Evolutionary conservation across 2,329 filamentous ascomycete genomes (phyloP).

Genomic region (Mycosphaerella arachidis): DNA sequence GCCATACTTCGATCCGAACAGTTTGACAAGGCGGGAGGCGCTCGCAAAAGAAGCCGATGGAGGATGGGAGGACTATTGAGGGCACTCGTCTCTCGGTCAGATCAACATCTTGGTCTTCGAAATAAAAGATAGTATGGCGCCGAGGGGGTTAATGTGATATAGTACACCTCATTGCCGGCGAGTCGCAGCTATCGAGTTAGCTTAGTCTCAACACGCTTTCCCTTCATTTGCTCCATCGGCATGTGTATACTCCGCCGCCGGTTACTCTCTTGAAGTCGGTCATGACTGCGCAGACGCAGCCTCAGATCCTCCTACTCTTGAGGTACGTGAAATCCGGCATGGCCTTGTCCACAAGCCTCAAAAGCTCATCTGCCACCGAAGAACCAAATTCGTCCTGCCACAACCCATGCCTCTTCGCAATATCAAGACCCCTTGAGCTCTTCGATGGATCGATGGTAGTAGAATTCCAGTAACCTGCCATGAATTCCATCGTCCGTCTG

Average conservation of each 20-base stretch:
- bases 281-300: too few species aligned
- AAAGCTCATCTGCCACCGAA: background rate
- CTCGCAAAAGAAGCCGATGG: slow-evolving; percentile 2
- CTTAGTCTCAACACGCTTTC: too few species aligned
- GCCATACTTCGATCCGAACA: background rate
- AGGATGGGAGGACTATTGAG: slow-evolving; percentile 1
- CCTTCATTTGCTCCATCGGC: too few species aligned
- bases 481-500: background rate
- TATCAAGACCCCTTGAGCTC: slow-evolving; percentile 1
- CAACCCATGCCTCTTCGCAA: background rate
- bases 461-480: slow-evolving; percentile 3
- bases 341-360: background rate
- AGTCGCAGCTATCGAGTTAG: too few species aligned
- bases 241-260: too few species aligned
- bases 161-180: too few species aligned
- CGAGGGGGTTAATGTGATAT: too few species aligned
- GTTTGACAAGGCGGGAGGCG: slow-evolving; percentile 1
- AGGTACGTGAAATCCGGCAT: background rate
- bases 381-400: background rate
- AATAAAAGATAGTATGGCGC: too few species aligned
- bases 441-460: slow-evolving; percentile 1
- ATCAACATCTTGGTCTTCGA: too few species aligned
- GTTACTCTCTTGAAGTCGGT: too few species aligned
- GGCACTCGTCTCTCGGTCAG: background rate
- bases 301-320: background rate